phyloP scores from a whole-genome alignment of 371 early-diverging fungal species.

The Syncephalastrum sp. region DNA sequence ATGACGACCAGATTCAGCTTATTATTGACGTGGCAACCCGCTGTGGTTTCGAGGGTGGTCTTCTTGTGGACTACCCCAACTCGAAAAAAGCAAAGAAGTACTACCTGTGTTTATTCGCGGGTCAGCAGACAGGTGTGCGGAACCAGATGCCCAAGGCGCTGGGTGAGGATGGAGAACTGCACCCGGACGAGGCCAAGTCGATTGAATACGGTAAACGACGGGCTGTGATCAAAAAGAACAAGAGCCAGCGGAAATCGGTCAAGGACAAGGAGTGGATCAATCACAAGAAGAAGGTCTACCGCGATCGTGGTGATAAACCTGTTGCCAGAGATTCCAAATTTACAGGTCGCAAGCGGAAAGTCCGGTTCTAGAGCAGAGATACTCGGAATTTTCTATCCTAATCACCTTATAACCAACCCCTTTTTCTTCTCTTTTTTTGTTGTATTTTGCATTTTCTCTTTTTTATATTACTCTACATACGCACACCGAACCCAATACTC shows the following conservation, averaged over 20 bases:
- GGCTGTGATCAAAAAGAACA: constrained; percentile 40
- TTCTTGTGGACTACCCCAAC: constrained; percentile 97
- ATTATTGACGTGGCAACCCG: constrained; percentile 86
- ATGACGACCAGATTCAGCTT: constrained; percentile 92
- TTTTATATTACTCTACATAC: constrained; percentile 6
- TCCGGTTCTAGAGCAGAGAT: constrained; percentile 72
- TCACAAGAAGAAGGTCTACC: constrained; percentile 87
- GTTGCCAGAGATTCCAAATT: constrained; percentile 94
- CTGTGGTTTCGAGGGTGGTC: constrained; percentile 96
- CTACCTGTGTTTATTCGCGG: constrained; percentile 95
- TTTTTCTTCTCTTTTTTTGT: constrained; percentile 7
- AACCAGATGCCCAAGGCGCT: constrained; percentile 77
- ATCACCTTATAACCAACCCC: constrained; percentile 3
- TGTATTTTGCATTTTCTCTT: constrained; percentile 2
- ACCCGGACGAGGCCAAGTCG: constrained; percentile 46
- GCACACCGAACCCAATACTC: constrained; percentile 3
- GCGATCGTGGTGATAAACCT: constrained; percentile 79
- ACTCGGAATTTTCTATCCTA: constrained; percentile 6
- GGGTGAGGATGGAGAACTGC: constrained; percentile 71
- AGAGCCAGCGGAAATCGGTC: constrained; percentile 55
- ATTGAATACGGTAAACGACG: constrained; percentile 39
- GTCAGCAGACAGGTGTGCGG: constrained; percentile 61
- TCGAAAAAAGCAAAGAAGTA: constrained; percentile 96
- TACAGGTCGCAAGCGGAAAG: constrained; percentile 91
- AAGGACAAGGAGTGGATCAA: constrained; percentile 92